Evolutionary conservation across 495 filamentous ascomycete genomes (phyloP).

Genomic region (Tricharina praecox): DNA sequence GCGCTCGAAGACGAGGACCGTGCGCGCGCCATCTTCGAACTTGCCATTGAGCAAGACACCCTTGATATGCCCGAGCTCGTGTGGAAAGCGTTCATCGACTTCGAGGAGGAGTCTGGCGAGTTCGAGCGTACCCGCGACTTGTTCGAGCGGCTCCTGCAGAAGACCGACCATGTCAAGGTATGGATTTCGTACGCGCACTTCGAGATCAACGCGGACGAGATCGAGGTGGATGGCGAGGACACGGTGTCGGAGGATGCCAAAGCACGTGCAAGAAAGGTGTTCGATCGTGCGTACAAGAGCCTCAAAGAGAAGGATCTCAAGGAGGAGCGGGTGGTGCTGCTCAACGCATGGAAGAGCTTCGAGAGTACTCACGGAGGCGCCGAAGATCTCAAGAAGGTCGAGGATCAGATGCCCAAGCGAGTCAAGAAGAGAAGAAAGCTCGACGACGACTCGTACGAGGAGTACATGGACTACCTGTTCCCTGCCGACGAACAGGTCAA

Average conservation of each 20-base stretch:
- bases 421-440: slow-evolving; percentile 88
- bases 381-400: slow-evolving; percentile 67
- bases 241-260: slow-evolving; percentile 73
- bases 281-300: slow-evolving; percentile 68
- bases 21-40: slow-evolving; percentile 77
- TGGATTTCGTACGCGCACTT: slow-evolving; percentile 97
- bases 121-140: slow-evolving; percentile 64
- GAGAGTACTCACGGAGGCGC: slow-evolving; percentile 64
- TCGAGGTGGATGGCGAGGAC: slow-evolving; percentile 38
- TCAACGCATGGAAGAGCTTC: slow-evolving; percentile 83
- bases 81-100: slow-evolving; percentile 97
- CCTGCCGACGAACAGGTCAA: slow-evolving; percentile 85
- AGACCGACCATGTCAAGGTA: slow-evolving; percentile 95
- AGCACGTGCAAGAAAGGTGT: slow-evolving; percentile 60
- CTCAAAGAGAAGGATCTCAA: slow-evolving; percentile 89
- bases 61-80: slow-evolving; percentile 97
- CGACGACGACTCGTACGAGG: slow-evolving; percentile 90
- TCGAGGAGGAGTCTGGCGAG: slow-evolving; percentile 85
- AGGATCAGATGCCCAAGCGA: slow-evolving; percentile 80
- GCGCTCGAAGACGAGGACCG: slow-evolving; percentile 77
- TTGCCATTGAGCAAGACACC: slow-evolving; percentile 63
- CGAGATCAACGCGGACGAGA: slow-evolving; percentile 66
- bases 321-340: slow-evolving; percentile 77
- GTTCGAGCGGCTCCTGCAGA: slow-evolving; percentile 80
- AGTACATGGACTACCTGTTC: slow-evolving; percentile 96